phyloP scores from a whole-genome alignment of 768 basidiomycete species.

The Xerocomellus amylosporus region DNA sequence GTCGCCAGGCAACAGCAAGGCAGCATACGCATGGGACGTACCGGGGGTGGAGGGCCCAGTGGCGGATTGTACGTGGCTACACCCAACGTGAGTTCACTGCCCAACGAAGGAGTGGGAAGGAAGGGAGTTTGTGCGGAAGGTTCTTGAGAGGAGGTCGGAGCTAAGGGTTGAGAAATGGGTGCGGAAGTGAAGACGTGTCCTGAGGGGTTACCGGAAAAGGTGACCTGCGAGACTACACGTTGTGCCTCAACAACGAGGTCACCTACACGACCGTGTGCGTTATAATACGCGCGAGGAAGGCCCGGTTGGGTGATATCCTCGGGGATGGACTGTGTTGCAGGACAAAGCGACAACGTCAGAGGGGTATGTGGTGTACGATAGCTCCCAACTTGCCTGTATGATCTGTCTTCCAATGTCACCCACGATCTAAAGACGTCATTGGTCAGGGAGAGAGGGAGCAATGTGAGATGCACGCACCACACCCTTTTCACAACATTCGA shows the following conservation, averaged over 20 bases:
- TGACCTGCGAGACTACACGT: conserved; percentile 51
- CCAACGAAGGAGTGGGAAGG: conserved; percentile 35
- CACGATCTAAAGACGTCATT: conserved; percentile 35
- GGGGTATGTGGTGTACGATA: not conserved
- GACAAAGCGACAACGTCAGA: conserved; percentile 3
- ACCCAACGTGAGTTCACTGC: conserved; percentile 30
- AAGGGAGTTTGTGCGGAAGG: conserved; percentile 11
- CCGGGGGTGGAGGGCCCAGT: conserved; percentile 11
- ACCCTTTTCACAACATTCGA: conserved; percentile 84
- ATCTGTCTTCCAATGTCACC: conserved; percentile 50
- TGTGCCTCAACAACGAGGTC: conserved; percentile 62
- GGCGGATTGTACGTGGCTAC: conserved; percentile 7
- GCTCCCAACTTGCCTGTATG: conserved; percentile 34
- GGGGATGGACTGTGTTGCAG: conserved; percentile 62
- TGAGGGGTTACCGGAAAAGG: conserved; percentile 42
- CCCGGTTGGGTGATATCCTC: conserved; percentile 81
- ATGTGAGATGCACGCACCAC: conserved; percentile 34
- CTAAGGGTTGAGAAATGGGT: not conserved
- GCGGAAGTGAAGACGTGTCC: conserved; percentile 3
- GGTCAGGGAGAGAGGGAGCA: not conserved
- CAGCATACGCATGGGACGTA: conserved; percentile 15
- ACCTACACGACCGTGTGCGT: conserved; percentile 61
- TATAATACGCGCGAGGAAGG: conserved; percentile 68
- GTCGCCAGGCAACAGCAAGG: conserved; percentile 23
- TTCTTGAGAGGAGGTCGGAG: conserved; percentile 1